phyloP scores from a whole-genome alignment of 2,329 filamentous ascomycete genomes.

The Ophiostoma australiae region DNA sequence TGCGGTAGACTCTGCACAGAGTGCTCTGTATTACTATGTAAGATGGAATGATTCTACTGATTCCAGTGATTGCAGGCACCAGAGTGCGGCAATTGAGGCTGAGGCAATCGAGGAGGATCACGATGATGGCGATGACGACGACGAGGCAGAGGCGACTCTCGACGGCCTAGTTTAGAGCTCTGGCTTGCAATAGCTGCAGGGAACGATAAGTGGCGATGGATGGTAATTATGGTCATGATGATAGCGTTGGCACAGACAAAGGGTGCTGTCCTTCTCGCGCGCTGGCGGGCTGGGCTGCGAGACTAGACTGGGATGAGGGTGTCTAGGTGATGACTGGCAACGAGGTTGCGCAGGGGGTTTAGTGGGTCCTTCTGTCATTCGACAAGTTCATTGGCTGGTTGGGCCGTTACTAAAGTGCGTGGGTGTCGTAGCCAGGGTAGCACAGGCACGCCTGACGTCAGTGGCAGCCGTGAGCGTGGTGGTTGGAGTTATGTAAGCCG shows the following conservation, averaged over 20 bases:
- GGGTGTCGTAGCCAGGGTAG: neutral
- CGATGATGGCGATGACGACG: neutral
- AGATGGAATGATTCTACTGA: too few species aligned
- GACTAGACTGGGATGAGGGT: neutral
- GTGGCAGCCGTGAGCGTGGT: neutral
- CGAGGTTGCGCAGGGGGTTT: conserved; percentile 1
- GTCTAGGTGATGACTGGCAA: neutral
- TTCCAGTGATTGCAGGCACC: neutral
- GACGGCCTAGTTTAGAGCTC: neutral
- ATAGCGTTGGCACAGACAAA: neutral
- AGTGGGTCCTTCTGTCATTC: neutral
- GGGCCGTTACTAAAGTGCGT: neutral
- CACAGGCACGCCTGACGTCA: conserved; percentile 7
- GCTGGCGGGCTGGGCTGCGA: neutral
- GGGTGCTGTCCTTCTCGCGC: neutral
- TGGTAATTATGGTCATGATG: neutral
- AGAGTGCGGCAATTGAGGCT: neutral
- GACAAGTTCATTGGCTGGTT: neutral
- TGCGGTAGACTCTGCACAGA: neutral
- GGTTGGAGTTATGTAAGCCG: neutral
- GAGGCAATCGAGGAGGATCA: neutral
- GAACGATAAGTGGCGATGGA: neutral
- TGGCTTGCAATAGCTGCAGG: neutral
- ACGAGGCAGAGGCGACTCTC: neutral
- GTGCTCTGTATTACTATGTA: too few species aligned